Evolutionary conservation across 2,329 filamentous ascomycete genomes (phyloP), one percentile per base, ranked within the genome.

Genomic region (Macroventuria anomochaeta): DNA sequence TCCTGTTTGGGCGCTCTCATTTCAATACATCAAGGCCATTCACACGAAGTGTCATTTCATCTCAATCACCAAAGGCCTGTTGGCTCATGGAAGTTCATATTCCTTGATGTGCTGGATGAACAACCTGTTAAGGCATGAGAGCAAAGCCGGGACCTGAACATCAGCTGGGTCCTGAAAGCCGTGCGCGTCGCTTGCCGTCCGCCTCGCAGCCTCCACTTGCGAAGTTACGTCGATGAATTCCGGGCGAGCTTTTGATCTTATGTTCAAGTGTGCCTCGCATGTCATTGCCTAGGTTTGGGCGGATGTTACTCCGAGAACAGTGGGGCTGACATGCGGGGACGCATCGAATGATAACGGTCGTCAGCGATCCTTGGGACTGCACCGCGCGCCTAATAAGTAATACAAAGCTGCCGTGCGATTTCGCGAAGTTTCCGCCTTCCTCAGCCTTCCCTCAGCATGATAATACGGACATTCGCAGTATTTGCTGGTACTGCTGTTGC

Each of bases 401-500:
- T n/a, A 37, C 38, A 33, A 41, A 25, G 7, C 39, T 46, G 51
- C 46, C 46, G n/a, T n/a, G 15, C 23, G 7, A 31, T 23, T 13
- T 17, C 17, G 34, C 36, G 26, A 15, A 34, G 11, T 21, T 49
- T 15, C 3, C n/a, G 6, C 39, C 7, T 23, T 21, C 25, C 41
- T 26, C 5, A 13, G 13, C 32, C 8, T 12, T 21, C 20, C 34
- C 17, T 25, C 43, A 52, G 43, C 13, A 69, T 63, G 59, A 53
- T 57, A 17, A 36, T 61, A 54, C 47, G 47, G 50, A 31, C 26
- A 11, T 38, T 62, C 20, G 46, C 28, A 18, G 39, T 33, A 12
- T 38, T 67, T 7, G 23, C 58, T 31, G 54, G 62, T 26, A 41
- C 59, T 34, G 71, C 60, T 17, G 61, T 65, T 23, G 75, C 72